Evolutionary conservation across 2,329 filamentous ascomycete genomes (phyloP), one percentile per base, ranked within the genome.

Genomic region (Emergomyces pasteurianus): DNA sequence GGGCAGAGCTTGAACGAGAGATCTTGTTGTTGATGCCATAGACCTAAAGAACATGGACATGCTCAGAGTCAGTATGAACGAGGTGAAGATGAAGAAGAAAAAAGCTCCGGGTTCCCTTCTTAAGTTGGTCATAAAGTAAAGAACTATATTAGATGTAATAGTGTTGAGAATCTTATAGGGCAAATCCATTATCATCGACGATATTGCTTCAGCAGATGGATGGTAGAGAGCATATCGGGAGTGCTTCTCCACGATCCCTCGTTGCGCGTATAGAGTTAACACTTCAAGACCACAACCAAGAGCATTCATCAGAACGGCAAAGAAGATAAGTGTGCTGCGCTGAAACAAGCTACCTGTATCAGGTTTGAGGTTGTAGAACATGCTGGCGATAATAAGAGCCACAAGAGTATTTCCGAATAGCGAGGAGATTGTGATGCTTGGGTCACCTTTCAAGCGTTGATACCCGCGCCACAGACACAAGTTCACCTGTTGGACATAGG

Each of bases 211-310:
- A 87, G 90, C 88, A 8, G 87, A 90, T 0, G 92, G 90, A 69
- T 95, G 92, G 69, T 96, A 95, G 16, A 96, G 80, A 21, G 90
- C 90, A 71, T 95, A 96, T 61, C 88, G 85, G 60, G 81, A 77
- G 67, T 96, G 92, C 72, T 96, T 96, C 71, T 96, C 90, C 62
- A 96, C 89, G 67, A 96, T 95, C 1, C 89, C 87, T 46, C 92
- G 86, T 82, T 96, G 90, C 2, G 89, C 84, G 70, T 92, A 96
- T 5, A 95, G 80, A 0, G 88, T 90, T 26, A 94, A 74, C 70
- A 96, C 83, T 73, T 94, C 90, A 46, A 94, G 81, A 60, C 87
- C 87, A 71, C 84, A 88, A 64, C 86, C 81, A 69, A 94, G 92
- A 53, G 89, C 90, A 72, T 92, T 95, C 78, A 94, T 85, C 63